Evolutionary conservation across 1,284 basidiomycete species (phyloP), one percentile per base, ranked within the genome.

Genomic region (Irpex sp.): DNA sequence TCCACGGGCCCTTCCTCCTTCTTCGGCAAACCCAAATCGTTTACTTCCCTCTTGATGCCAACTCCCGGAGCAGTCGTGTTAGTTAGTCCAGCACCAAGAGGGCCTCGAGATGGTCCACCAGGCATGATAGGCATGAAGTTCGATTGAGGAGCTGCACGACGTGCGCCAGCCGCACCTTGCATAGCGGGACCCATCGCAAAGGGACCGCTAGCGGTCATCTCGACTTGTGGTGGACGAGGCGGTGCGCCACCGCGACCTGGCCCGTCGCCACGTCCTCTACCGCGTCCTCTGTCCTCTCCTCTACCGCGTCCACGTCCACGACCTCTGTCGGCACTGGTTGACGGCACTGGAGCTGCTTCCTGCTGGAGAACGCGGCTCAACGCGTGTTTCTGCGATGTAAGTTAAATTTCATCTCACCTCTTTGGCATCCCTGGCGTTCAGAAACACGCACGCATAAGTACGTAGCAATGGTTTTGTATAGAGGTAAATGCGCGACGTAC

Each of bases 191-290:
- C 92, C 85, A 93, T 86, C 19, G 92, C 89, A 69, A 94, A 94
- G 3, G 92, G 92, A 5, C 92, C 92, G 69, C 88, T 92, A 0
- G 92, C 92, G 13, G 84, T 87, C 91, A 94, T 92, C 73, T 90
- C 87, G 5, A 78, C 77, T 0, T 79, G 72, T 51, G 77, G 74
- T 0, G 84, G 78, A 35, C 81, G 83, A 2, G 53, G 11, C 26
- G 84, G 77, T 1, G 77, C 80, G 19, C 77, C 78, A n/a, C 85
- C 81, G 21, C 79, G 74, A 9, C 79, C 74, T 47, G 70, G 68
- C 43, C 83, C 83, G 47, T 80, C 76, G 15, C 83, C 83, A 1
- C 79, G 80, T 1, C 71, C 74, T 6, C 79, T 71, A 2, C 70
- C 70, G n/a, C 71, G 65, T 39, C 63, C 66, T 59, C 61, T 54